phyloP scores from a whole-genome alignment of 441 rosid species.

The Gossypium davidsonii region DNA sequence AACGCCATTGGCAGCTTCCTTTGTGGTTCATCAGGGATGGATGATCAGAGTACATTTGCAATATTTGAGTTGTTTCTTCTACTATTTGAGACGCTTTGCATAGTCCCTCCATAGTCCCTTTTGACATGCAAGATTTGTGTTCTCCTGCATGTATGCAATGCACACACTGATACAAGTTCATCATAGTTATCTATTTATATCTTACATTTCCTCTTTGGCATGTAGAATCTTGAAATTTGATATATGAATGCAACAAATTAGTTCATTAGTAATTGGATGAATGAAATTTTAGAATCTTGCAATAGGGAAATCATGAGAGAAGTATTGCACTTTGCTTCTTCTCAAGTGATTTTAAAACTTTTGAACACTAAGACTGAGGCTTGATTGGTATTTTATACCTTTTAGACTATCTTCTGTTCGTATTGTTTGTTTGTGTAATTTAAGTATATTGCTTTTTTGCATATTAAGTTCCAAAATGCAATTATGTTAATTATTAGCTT shows the following conservation, averaged over 20 bases:
- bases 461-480: not conserved
- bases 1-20: no score
- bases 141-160: not conserved
- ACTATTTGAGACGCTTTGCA: not conserved
- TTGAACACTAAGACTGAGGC: not conserved
- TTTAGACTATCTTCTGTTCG: not conserved
- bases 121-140: not conserved
- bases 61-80: not conserved
- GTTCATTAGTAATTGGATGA: not conserved
- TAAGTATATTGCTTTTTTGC: not conserved
- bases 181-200: not conserved
- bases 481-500: constrained; percentile 8
- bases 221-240: not conserved
- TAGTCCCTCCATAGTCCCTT: not conserved
- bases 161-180: not conserved
- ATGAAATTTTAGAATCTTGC: not conserved
- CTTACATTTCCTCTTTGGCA: not conserved
- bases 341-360: constrained; percentile 4
- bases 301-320: constrained; percentile 2
- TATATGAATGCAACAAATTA: not conserved
- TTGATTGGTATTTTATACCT: not conserved
- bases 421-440: not conserved
- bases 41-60: not conserved
- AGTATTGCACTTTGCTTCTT: not conserved
- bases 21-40: no score